Base-by-base conservation (phyloP, 306 rosid species). In the Cicer yamashitae region DNA sequence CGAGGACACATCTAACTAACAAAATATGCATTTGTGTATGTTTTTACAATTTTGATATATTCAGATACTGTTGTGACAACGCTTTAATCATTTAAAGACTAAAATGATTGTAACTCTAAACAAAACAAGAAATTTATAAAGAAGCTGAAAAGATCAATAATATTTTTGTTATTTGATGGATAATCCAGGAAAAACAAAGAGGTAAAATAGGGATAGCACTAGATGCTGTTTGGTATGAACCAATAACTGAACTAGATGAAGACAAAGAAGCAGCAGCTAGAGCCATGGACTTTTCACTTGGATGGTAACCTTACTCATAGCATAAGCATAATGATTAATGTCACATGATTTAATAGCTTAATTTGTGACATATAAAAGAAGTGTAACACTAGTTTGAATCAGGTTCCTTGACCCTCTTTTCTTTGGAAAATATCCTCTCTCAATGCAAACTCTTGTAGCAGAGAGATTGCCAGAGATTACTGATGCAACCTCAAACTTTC, bases 321-420 rank as follows among this genome's bases (percentile, higher is more conserved):
- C 75, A 8, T 76, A 71, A 63, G 30, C 75, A 8, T 76, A 71
- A 54, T 12, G 20, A 20, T 15, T 41, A 17, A 12, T 38, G 40
- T 59, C 38, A 39, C 7, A 18, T 57, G 17, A 37, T 12, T 47
- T 13, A 18, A 56, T 22, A 15, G 46, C 76, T 40, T 60, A 60
- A 30, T 30, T 37, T 45, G 34, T 70, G 69, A 57, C 45, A 67
- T 50, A 44, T 4, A 61, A 46, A 54, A 43, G 6, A 34, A 56
- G 79, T 58, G 76, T 65, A 73, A 68, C 78, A 70, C 58, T 40
- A 78, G 68, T 59, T 70, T 74, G 82, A 60, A 79, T 71, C 87
- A 94, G 98, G 96, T 91, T 86, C 81, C 98, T 94, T 64, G 97
- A 90, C 65, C 98, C 98, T 10, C 86, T 94, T 59, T 65, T 86